Conservation (phyloP, 306 rosid genomes). For the Glycine latifolia region DNA sequence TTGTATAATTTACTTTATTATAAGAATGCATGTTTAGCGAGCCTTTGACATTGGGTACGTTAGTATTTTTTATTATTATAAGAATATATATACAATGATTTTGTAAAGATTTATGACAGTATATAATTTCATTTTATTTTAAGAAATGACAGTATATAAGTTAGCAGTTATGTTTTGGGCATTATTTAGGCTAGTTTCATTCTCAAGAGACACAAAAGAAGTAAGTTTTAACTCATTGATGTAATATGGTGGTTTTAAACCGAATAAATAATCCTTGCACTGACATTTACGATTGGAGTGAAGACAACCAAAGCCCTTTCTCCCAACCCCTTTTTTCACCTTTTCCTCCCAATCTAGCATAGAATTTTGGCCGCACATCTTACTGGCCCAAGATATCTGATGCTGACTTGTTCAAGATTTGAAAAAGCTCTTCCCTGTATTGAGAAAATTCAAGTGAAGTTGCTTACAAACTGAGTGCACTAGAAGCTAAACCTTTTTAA, state of each 20-base stretch:
- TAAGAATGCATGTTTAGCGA: too few relatives aligned
- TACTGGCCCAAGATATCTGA: constrained; percentile 73
- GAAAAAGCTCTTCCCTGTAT: constrained; percentile 79
- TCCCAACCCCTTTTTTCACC: background rate
- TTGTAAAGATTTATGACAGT: too few relatives aligned
- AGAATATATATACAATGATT: too few relatives aligned
- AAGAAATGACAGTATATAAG: too few relatives aligned
- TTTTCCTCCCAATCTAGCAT: constrained; percentile 4
- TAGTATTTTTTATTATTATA: too few relatives aligned
- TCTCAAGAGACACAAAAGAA: constrained; percentile 6
- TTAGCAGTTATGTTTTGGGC: too few relatives aligned
- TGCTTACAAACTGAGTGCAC: constrained; percentile 11
- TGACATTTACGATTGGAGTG: constrained; percentile 19
- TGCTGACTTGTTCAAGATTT: constrained; percentile 65
- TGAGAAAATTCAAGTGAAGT: constrained; percentile 43
- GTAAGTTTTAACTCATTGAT: constrained; percentile 35
- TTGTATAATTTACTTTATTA: too few relatives aligned
- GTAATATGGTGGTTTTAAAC: constrained; percentile 18
- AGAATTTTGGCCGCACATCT: constrained; percentile 45
- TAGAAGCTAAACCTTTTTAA: constrained; percentile 11
- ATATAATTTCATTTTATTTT: too few relatives aligned
- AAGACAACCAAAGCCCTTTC: constrained; percentile 16
- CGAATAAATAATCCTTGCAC: constrained; percentile 8
- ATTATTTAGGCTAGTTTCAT: background rate
- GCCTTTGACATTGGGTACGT: too few relatives aligned